Base-by-base conservation (phyloP, 192 early-diverging fungal genomes). In the Obelidium mucronatum region DNA sequence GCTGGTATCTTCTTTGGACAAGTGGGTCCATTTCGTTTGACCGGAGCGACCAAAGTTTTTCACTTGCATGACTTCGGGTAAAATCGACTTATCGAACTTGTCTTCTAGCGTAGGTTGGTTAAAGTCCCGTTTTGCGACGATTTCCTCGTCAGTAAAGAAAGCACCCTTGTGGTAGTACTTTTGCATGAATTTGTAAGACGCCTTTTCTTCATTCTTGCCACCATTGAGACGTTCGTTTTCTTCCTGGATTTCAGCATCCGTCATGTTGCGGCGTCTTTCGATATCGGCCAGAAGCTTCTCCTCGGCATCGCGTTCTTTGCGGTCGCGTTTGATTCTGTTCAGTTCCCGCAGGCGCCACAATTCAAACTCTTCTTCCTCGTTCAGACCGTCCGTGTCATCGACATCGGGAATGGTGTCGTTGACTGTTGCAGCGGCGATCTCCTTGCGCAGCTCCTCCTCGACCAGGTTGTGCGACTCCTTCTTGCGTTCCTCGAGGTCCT, bases 341-440 rank as follows among this genome's bases (percentile, higher is more conserved):
- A 97, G 78, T 80, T 99, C 96, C 40, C 97, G 92, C 30, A 95
- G 81, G 74, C 92, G 94, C 97, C 97, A 99, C 0, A 90, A 89
- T 44, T 91, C 92, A 83, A 90, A 94, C 80, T 99, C 97, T 4
- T 90, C 94, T 28, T 92, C 91, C 63, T 94, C 91, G 75, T 98
- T 91, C 3, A 94, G 33, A 24, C 90, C 93, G 82, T 99, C 97
- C 0, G 94, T 95, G 85, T 99, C 97, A 80, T 97, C 96, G 0
- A 96, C 89, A 31, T 90, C 89, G 17, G 81, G 64, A n/a, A 75
- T 67, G 4, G 77, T 77, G 26, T 86, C 83, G 19, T 80, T 76
- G 17, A 85, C 90, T 11, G 74, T 83, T 81, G 91, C 90, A 70
- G 82, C 84, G 31, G 68, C 81, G 8, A 87, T 67, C 68, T 95